A percentile compares a stretch with the other conserved stretches of the same genome.
Evolutionary conservation across 164 flowering plant genomes (phyloP).

Genomic region (Liriodendron chinense): DNA sequence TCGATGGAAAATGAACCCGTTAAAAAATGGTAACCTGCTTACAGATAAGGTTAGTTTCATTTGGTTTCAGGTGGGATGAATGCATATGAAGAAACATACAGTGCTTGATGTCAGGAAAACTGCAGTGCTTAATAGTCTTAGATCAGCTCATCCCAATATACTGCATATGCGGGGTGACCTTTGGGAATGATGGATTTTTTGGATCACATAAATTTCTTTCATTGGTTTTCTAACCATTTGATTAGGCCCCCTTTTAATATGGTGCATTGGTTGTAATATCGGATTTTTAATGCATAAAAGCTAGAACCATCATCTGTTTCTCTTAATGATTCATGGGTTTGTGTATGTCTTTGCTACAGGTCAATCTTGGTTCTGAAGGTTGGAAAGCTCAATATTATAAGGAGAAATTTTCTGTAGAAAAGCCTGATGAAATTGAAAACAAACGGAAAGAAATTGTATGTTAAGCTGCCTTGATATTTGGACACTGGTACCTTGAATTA

Average conservation of each 20-base stretch:
- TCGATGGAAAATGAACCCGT: conserved; percentile 21
- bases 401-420: conserved; percentile 35
- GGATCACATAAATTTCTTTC: too few species aligned
- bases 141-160: too few species aligned
- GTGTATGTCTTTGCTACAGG: conserved; percentile 18
- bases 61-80: neutral
- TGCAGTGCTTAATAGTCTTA: too few species aligned
- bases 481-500: neutral
- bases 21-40: conserved; percentile 16
- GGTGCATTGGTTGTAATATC: too few species aligned
- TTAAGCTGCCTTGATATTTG: neutral
- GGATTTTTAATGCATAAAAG: neutral
- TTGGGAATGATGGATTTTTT: too few species aligned
- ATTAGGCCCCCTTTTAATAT: too few species aligned
- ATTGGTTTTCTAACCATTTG: too few species aligned
- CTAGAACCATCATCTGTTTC: neutral
- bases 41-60: conserved; percentile 22
- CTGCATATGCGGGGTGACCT: too few species aligned
- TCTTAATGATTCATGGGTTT: neutral
- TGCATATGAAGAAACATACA: too few species aligned
- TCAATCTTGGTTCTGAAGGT: conserved; percentile 34
- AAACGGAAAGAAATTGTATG: conserved; percentile 31
- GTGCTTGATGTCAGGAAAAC: too few species aligned
- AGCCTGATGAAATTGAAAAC: conserved; percentile 26
- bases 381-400: conserved; percentile 44